Base-by-base conservation (phyloP, 1,284 basidiomycete species). In the Ustilago tritici region DNA sequence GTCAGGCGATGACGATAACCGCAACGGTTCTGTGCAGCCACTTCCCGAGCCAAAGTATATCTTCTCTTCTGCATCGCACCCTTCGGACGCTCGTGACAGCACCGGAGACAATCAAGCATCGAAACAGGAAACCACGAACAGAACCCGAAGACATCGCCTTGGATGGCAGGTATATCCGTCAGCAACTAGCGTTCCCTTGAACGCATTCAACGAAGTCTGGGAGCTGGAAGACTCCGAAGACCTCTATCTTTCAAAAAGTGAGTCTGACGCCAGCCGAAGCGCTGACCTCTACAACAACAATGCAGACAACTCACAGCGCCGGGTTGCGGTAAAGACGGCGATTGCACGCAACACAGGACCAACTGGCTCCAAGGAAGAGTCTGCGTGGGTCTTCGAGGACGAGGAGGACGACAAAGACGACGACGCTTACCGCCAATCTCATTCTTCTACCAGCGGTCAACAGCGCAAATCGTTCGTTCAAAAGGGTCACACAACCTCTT, bases 181-280 rank as follows among this genome's bases (percentile, higher is more conserved):
- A 2, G 60, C 76, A 4, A 71, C 70, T 4, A 60, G 60, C 38
- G 58, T 82, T n/a, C 62, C 75, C 9, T 43, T 80, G 28, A 67
- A 73, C 15, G 76, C 80, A 1, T 82, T 69, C 70, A 82, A 79
- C 65, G 80, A 82, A 54, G 79, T 79, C 2, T 81, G 78, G 79
- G 80, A 82, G 28, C 65, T 82, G 11, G 80, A 79, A 47, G 80
- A 82, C 38, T 64, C 74, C 1, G 79, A 78, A 15, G 79, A 81
- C 5, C 60, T 75, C 19, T 68, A 77, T 57, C 46, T 35, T 3
- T 56, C 59, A 36, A 59, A 62, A 28, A 57, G 19, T 12, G 61
- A 62, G 12, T 32, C 47, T 3, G 54, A 69, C 12, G 15, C 36
- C 17, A 34, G 19, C 41, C 63, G 62, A 0, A 15, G 36, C 14